Evolutionary conservation across 257 asterid species (phyloP).

Genomic region (Nicotiana obtusifolia): DNA sequence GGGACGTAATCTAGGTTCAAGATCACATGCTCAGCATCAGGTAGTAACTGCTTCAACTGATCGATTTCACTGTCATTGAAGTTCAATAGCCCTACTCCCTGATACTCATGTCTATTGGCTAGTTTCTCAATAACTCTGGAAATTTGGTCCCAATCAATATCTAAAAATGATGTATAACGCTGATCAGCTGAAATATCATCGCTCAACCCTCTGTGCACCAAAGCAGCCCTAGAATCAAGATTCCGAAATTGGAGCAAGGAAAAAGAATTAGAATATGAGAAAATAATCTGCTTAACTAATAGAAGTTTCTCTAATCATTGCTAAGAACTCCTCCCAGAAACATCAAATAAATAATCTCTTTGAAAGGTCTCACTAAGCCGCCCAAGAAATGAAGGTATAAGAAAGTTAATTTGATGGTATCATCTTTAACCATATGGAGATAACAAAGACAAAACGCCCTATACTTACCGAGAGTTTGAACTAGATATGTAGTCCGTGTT

Average conservation of each 20-base stretch:
- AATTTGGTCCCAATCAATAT: conserved; percentile 70
- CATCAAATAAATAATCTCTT: background rate
- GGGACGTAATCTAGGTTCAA: conserved; percentile 53
- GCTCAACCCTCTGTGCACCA: conserved; percentile 43
- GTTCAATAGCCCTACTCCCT: conserved; percentile 69
- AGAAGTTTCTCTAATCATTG: background rate
- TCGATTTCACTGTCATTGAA: conserved; percentile 58
- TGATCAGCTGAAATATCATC: conserved; percentile 35
- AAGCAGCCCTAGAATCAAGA: conserved; percentile 38
- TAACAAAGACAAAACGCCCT: background rate
- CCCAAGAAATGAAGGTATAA: background rate
- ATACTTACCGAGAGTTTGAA: conserved; percentile 46
- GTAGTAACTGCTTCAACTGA: conserved; percentile 54
- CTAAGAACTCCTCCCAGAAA: background rate
- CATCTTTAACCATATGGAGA: background rate
- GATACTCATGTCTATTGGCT: conserved; percentile 45
- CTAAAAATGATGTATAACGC: conserved; percentile 44
- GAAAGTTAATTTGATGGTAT: background rate
- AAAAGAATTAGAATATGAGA: background rate
- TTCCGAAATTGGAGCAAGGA: background rate
- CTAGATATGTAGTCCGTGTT: conserved; percentile 38
- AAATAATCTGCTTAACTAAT: background rate
- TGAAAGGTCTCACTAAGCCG: background rate
- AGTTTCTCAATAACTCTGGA: conserved; percentile 46
- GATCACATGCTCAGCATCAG: conserved; percentile 63